These are phyloP conservation scores for Monosporascus sp. DNA, from an alignment of 2,329 filamentous ascomycete species.

Conservation along the genomic window DNA sequence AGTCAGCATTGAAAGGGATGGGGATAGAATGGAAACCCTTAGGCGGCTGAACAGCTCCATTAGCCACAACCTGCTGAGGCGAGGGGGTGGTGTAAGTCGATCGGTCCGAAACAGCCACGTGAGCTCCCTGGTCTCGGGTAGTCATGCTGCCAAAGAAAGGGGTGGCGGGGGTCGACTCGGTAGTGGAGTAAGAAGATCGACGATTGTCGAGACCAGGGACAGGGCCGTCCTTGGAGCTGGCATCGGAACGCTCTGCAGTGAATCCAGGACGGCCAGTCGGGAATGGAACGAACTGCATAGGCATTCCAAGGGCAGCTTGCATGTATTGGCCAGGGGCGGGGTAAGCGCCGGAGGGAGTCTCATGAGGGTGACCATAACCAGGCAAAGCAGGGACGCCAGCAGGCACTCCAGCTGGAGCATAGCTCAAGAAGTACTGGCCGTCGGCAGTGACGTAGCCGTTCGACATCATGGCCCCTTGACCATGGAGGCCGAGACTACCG, in stretches of 20 bases:
- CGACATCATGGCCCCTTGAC: slow-evolving; percentile 22
- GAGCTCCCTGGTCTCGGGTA: slow-evolving; percentile 55
- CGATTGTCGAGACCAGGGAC: slow-evolving; percentile 61
- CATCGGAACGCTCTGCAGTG: slow-evolving; percentile 41
- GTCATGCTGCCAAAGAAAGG: slow-evolving; percentile 57
- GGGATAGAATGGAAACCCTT: slow-evolving; percentile 34
- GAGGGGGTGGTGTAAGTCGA: slow-evolving; percentile 64
- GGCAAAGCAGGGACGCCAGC: slow-evolving; percentile 16
- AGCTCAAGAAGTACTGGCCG: slow-evolving; percentile 25
- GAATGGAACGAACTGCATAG: slow-evolving; percentile 42
- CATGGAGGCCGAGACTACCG: slow-evolving; percentile 29
- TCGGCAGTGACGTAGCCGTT: slow-evolving; percentile 26
- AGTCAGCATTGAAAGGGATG: slow-evolving; percentile 38
- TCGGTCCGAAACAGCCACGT: slow-evolving; percentile 55
- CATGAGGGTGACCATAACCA: slow-evolving; percentile 18
- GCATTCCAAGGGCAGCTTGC: slow-evolving; percentile 28
- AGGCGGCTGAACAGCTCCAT: slow-evolving; percentile 29
- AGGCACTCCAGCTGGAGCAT: slow-evolving; percentile 15
- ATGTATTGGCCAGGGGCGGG: slow-evolving; percentile 32
- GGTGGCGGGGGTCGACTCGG: slow-evolving; percentile 60
- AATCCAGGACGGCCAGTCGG: slow-evolving; percentile 45
- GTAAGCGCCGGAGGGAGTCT: slow-evolving; percentile 19
- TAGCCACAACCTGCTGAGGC: slow-evolving; percentile 51
- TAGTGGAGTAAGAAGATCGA: slow-evolving; percentile 63
- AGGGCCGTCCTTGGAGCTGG: slow-evolving; percentile 51